Percentiles rank a stretch among this genome's conserved stretches.
phyloP scores from a whole-genome alignment of 192 early-diverging fungal species.

The Umbelopsis sp. region DNA sequence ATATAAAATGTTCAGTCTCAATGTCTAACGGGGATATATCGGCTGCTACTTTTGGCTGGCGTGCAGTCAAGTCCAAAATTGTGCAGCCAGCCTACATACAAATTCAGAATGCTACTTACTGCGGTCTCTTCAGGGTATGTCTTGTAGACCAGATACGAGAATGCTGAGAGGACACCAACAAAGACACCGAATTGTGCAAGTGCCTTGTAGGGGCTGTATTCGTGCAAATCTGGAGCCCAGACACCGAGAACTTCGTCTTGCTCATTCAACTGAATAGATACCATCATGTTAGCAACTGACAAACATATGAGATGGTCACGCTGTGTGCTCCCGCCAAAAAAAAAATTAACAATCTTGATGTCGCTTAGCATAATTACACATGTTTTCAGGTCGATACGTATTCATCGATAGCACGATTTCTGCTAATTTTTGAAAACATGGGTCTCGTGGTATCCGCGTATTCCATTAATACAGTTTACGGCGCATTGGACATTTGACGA shows the following conservation, averaged over 20 bases:
- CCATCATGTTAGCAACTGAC: background rate
- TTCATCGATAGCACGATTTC: no score
- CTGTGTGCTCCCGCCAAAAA: background rate
- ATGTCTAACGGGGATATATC: background rate
- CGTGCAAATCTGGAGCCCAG: conserved; percentile 68
- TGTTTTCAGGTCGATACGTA: background rate
- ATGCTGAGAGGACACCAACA: conserved; percentile 51
- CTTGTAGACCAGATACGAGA: conserved; percentile 56
- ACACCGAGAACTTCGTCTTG: conserved; percentile 72
- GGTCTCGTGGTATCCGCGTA: no score
- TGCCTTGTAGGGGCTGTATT: conserved; percentile 58
- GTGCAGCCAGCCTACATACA: background rate
- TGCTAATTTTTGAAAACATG: no score
- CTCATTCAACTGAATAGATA: conserved; percentile 52
- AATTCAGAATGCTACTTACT: conserved; percentile 28
- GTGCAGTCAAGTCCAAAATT: background rate
- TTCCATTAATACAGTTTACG: no score
- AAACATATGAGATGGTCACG: background rate
- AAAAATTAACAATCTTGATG: background rate
- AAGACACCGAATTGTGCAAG: conserved; percentile 53
- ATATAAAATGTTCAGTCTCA: background rate
- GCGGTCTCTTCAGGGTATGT: conserved; percentile 57
- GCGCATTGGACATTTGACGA: background rate
- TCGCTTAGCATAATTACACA: background rate
- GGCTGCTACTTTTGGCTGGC: background rate